Conservation (phyloP, 306 rosid genomes). For the Trifolium fragiferum region DNA sequence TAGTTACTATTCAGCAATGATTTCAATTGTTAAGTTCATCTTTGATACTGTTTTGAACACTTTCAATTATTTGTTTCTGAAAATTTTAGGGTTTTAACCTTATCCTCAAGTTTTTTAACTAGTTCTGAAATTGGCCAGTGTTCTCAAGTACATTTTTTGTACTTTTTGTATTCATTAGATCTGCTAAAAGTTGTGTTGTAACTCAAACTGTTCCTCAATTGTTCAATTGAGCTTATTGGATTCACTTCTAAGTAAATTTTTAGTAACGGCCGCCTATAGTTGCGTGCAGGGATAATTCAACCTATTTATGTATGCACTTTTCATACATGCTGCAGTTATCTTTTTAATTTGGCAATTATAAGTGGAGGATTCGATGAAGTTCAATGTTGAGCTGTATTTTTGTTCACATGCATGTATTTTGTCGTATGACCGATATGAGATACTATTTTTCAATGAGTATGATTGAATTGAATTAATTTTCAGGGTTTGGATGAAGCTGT, state of each 20-base stretch:
- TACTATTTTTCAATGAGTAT: constrained; percentile 9
- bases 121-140: constrained; percentile 32
- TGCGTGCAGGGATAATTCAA: constrained; percentile 36
- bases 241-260: constrained; percentile 23
- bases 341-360: constrained; percentile 15
- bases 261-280: constrained; percentile 23
- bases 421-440: not conserved
- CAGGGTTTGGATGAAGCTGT: constrained; percentile 88
- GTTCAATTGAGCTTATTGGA: constrained; percentile 33
- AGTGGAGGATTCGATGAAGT: constrained; percentile 16
- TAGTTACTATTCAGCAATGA: constrained; percentile 13
- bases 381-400: constrained; percentile 17
- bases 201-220: not conserved
- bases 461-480: constrained; percentile 44
- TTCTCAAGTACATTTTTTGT: not conserved
- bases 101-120: constrained; percentile 20
- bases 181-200: constrained; percentile 27
- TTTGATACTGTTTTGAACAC: constrained; percentile 1
- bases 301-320: not conserved
- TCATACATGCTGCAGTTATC: not conserved
- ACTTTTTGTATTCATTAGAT: constrained; percentile 1
- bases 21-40: constrained; percentile 25
- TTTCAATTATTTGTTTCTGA: constrained; percentile 27
- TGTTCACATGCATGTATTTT: not conserved
- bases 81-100: constrained; percentile 44